Conservation (phyloP, 169 alveolate genomes). For the Plasmodium inui region DNA sequence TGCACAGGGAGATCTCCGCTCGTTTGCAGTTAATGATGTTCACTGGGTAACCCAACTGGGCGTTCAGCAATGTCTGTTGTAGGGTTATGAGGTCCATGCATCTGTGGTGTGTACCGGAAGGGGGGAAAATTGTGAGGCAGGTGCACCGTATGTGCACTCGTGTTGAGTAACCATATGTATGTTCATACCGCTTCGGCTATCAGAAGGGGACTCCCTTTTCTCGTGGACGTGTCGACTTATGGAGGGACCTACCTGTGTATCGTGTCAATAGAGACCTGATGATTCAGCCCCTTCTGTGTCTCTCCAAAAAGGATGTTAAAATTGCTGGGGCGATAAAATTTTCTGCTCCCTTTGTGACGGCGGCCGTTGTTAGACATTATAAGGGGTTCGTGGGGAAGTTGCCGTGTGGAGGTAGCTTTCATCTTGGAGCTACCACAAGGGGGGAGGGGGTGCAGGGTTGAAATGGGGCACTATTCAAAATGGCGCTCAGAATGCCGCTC, state of each 20-base stretch:
- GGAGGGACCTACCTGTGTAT: conserved; percentile 17
- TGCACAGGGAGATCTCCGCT: conserved; percentile 26
- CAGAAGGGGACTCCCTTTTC: no score
- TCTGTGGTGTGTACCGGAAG: neutral
- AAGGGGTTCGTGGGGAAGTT: conserved; percentile 17
- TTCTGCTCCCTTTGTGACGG: conserved; percentile 5
- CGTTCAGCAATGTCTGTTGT: conserved; percentile 19
- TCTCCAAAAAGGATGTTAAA: conserved; percentile 56
- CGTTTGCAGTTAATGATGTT: conserved; percentile 50
- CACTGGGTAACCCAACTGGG: neutral
- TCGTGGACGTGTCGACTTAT: neutral
- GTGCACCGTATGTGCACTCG: neutral
- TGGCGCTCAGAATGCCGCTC: neutral
- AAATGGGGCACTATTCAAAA: neutral
- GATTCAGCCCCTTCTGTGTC: neutral
- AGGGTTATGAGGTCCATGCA: conserved; percentile 27
- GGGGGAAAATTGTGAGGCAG: neutral
- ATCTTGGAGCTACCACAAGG: neutral
- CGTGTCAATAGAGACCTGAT: conserved; percentile 5
- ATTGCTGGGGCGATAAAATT: conserved; percentile 18
- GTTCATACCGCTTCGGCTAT: no score
- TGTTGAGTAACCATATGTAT: neutral
- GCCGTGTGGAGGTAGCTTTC: neutral
- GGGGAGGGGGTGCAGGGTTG: neutral
- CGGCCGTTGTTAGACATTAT: neutral